phyloP scores from a whole-genome alignment of 495 filamentous ascomycete species.

The Penicillium lagena region DNA sequence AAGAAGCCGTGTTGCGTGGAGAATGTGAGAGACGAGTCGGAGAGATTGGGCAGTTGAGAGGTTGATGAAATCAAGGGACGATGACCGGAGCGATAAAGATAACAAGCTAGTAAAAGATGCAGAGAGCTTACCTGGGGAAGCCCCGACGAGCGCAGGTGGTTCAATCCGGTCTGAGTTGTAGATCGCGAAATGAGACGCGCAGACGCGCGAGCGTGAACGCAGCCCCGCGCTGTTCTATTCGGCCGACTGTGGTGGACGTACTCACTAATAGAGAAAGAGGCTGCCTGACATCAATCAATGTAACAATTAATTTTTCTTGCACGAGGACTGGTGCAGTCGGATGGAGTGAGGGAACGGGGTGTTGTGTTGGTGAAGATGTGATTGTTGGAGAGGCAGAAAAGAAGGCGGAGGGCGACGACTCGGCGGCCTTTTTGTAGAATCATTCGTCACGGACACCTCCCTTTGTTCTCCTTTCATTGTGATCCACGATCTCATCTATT shows the following conservation, averaged over 20 bases:
- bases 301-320: too few species aligned
- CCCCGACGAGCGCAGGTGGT: too few species aligned
- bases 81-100: neutral
- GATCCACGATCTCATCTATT: neutral
- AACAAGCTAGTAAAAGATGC: neutral
- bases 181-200: conserved; percentile 21
- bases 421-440: neutral
- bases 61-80: neutral
- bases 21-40: too few species aligned
- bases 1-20: too few species aligned
- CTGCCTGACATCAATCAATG: too few species aligned
- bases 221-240: too few species aligned
- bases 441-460: neutral
- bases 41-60: neutral
- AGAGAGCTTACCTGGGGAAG: neutral
- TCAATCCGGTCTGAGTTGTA: neutral
- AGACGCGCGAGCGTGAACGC: conserved; percentile 9
- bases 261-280: neutral
- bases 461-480: neutral
- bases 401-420: neutral
- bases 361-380: neutral
- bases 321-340: conserved; percentile 1
- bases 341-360: neutral
- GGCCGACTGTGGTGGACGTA: conserved; percentile 19
- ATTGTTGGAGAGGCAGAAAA: conserved; percentile 1